Evolutionary conservation across 2,329 filamentous ascomycete species (phyloP).

Genomic region (Paracamarosporium sp.): DNA sequence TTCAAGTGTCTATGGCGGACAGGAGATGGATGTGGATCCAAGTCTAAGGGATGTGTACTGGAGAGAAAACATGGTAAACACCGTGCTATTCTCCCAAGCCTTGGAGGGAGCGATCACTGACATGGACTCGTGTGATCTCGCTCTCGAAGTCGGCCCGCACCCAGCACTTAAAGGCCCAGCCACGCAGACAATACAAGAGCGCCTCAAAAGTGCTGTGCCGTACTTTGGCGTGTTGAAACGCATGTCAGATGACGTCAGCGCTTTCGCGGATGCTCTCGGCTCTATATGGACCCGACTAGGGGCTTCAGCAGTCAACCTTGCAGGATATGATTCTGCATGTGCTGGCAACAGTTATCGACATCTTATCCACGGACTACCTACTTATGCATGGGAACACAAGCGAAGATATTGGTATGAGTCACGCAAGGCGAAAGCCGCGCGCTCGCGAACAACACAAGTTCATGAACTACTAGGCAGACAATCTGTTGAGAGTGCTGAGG

Average conservation of each 20-base stretch:
- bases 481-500: not conserved
- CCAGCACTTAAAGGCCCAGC: conserved; percentile 53
- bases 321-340: not conserved
- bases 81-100: conserved; percentile 55
- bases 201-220: conserved; percentile 6
- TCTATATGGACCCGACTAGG: not conserved
- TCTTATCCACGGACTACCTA: conserved; percentile 24
- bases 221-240: conserved; percentile 26
- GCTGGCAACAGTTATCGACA: not conserved
- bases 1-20: not conserved
- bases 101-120: conserved; percentile 30
- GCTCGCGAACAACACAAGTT: not conserved
- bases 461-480: not conserved
- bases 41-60: conserved; percentile 45
- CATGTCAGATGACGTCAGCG: not conserved
- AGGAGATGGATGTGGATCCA: not conserved
- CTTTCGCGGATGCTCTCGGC: not conserved
- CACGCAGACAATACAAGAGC: conserved; percentile 39
- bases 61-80: conserved; percentile 53
- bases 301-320: not conserved
- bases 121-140: conserved; percentile 40
- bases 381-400: conserved; percentile 38
- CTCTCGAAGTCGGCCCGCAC: conserved; percentile 57
- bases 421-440: not conserved
- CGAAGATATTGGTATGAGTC: conserved; percentile 10